Conservation (phyloP, 805 yeast species). For the Myxozyma monticola region DNA sequence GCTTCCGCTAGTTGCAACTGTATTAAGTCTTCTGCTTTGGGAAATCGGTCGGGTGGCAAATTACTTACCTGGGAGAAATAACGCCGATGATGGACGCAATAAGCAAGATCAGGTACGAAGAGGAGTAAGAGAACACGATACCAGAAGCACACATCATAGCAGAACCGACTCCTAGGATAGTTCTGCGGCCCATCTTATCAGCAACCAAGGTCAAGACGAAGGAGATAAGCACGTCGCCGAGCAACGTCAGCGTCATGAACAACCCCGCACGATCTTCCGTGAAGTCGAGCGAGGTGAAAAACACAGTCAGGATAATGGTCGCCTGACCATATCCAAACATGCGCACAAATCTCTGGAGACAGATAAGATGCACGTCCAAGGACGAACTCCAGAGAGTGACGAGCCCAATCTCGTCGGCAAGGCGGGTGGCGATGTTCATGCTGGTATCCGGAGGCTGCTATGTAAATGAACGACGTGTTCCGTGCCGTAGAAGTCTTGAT, state of each 20-base stretch:
- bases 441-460: too few species aligned
- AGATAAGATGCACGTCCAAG: slow-evolving; percentile 30
- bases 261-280: slow-evolving; percentile 49
- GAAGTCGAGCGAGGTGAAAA: slow-evolving; percentile 46
- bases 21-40: not conserved
- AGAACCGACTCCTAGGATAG: slow-evolving; percentile 45
- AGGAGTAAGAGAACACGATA: slow-evolving; percentile 41
- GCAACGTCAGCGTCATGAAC: slow-evolving; percentile 50
- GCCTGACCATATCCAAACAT: slow-evolving; percentile 44
- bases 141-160: slow-evolving; percentile 49
- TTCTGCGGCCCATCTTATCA: slow-evolving; percentile 50
- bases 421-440: too few species aligned
- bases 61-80: slow-evolving; percentile 46
- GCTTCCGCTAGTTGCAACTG: slow-evolving; percentile 45
- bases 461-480: too few species aligned
- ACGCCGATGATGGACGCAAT: slow-evolving; percentile 50
- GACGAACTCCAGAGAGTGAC: slow-evolving; percentile 15
- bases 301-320: slow-evolving; percentile 46
- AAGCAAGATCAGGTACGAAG: slow-evolving; percentile 42
- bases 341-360: slow-evolving; percentile 39
- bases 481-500: too few species aligned
- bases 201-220: slow-evolving; percentile 50
- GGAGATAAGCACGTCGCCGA: slow-evolving; percentile 54
- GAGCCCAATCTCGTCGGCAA: slow-evolving; percentile 22
- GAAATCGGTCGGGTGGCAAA: not conserved